Evolutionary conservation across 345 rosid species (phyloP), one percentile per base, ranked within the genome.

Genomic region (Brassica cretica): DNA sequence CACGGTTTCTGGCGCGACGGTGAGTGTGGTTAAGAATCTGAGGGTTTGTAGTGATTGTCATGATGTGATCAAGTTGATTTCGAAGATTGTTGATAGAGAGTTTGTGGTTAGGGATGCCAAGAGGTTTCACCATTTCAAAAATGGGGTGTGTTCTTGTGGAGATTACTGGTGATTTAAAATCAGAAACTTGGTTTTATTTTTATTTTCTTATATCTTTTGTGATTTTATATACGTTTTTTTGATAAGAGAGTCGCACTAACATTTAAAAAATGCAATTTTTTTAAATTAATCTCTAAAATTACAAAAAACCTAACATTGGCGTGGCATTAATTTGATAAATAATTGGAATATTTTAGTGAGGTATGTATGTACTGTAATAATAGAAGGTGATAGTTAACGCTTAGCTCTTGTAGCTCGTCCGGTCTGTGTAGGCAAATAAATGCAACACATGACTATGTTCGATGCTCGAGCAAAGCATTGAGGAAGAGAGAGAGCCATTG

Each of bases 21-120:
- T 94, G 76, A 92, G 74, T 21, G 85, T 92, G 44, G 90, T 88
- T 55, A 94, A 92, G 92, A 94, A 94, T 78, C 90, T 89, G 12
- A 87, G 97, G 82, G 89, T 94, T 62, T 94, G 97, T 44, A 72
- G 87, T 1, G 98, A 94, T 72, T 94, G 98, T 66, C 98, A 94
- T 66, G 82, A 82, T 24, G 81, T 87, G 55, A 89, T 94, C 24
- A 94, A 89, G 83, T 76, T 92, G 82, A 82, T 87, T 67, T 87
- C 95, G 1, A 87, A 85, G 82, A 77, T 88, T 35, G 84, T 83
- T 46, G 74, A 84, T 78, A 85, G 89, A 67, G 90, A 94, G 81
- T 87, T 94, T 72, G 88, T 87, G 64, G 89, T 88, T 29, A 92
- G 98, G 84, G 98, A 92, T 75, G 85, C 92, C 0, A 94, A 92